Percentiles rank a stretch among this genome's conserved stretches.
phyloP scores from a whole-genome alignment of 169 alveolate genomes.

The Plasmodium coatneyi region DNA sequence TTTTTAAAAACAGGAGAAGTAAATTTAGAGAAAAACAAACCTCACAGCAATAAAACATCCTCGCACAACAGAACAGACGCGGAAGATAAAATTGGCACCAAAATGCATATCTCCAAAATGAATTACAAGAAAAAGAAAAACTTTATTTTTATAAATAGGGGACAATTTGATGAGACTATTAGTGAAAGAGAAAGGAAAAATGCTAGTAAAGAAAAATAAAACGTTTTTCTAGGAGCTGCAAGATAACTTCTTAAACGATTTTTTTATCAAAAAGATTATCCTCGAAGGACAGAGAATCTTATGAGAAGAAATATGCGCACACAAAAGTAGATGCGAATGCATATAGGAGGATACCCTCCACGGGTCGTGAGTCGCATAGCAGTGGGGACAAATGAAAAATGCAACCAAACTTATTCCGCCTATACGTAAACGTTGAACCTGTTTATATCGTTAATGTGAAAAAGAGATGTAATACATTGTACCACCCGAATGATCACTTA shows the following conservation, averaged over 20 bases:
- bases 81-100: background rate
- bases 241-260: slow-evolving; percentile 2
- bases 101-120: background rate
- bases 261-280: slow-evolving; percentile 20
- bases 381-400: background rate
- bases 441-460: background rate
- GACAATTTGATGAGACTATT: background rate
- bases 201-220: slow-evolving; percentile 5
- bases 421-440: background rate
- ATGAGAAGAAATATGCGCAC: background rate
- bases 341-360: background rate
- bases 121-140: slow-evolving; percentile 6
- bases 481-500: background rate
- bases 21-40: background rate
- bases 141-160: background rate
- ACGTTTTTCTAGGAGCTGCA: background rate
- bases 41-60: background rate
- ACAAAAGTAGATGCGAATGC: background rate
- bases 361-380: background rate
- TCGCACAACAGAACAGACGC: background rate
- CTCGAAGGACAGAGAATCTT: background rate
- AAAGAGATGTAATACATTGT: background rate
- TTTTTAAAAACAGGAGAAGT: background rate
- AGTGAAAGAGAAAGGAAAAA: background rate
- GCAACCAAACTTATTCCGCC: background rate